These are phyloP conservation scores for Cymbopogon flexuosus DNA, from an alignment of 202 grass and related monocot genomes.

Conservation along the genomic window DNA sequence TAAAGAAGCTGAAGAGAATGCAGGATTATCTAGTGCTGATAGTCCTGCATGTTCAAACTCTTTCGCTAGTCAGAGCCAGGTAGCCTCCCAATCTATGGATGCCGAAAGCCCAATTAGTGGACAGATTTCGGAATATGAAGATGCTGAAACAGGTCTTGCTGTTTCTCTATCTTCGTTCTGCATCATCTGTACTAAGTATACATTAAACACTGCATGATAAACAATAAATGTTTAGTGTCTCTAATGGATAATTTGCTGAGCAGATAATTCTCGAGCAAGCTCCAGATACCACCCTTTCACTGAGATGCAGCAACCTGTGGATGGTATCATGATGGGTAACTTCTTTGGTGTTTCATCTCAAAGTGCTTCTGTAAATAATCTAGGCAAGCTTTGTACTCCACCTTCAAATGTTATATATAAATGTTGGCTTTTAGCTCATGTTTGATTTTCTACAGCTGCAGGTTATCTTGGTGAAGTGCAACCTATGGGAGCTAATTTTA, in stretches of 20 bases:
- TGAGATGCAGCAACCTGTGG: slow-evolving; percentile 91
- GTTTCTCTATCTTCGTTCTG: slow-evolving; percentile 53
- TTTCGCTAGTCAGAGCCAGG: slow-evolving; percentile 70
- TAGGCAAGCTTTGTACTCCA: slow-evolving; percentile 48
- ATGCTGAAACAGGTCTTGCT: slow-evolving; percentile 95
- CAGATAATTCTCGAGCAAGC: slow-evolving; percentile 86
- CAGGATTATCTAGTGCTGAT: slow-evolving; percentile 52
- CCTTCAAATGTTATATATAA: slow-evolving; percentile 2
- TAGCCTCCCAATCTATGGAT: slow-evolving; percentile 72
- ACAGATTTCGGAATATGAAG: slow-evolving; percentile 85
- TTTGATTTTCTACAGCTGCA: slow-evolving; percentile 39
- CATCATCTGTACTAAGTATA: slow-evolving; percentile 52
- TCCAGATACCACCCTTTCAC: slow-evolving; percentile 91
- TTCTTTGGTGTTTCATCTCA: slow-evolving; percentile 43
- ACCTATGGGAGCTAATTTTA: slow-evolving; percentile 40
- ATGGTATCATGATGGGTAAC: slow-evolving; percentile 63
- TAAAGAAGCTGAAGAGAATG: slow-evolving; percentile 74
- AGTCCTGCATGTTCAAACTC: slow-evolving; percentile 88
- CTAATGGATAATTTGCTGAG: slow-evolving; percentile 85
- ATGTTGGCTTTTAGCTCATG: slow-evolving; percentile 23
- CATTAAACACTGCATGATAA: slow-evolving; percentile 54
- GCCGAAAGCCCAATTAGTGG: slow-evolving; percentile 87
- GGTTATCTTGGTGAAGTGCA: slow-evolving; percentile 59
- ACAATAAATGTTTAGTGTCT: slow-evolving; percentile 64
- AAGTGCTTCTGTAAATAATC: slow-evolving; percentile 55